phyloP scores from a whole-genome alignment of 495 filamentous ascomycete genomes.

The Aeminium ludgeri region DNA sequence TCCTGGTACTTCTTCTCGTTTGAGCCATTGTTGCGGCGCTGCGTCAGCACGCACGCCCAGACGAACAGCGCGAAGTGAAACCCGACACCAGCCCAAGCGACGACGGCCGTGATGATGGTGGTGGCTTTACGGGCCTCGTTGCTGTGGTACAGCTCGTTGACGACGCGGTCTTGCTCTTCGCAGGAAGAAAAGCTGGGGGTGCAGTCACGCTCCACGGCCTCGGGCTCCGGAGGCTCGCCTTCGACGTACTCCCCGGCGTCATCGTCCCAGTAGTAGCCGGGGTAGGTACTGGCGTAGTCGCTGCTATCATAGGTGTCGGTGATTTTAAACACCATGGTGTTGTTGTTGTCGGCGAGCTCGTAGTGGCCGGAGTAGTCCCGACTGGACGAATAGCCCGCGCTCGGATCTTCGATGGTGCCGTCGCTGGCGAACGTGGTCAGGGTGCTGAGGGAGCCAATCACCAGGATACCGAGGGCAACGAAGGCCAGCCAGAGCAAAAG shows the following conservation, averaged over 20 bases:
- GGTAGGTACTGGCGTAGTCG: not conserved
- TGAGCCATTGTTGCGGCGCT: slow-evolving; percentile 20
- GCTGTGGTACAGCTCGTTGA: slow-evolving; percentile 11
- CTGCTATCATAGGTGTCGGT: not conserved
- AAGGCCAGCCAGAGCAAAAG: slow-evolving; percentile 23
- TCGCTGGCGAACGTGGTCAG: slow-evolving; percentile 3
- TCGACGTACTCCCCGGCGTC: not conserved
- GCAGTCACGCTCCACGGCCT: not conserved
- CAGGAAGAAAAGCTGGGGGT: slow-evolving; percentile 2
- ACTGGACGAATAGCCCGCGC: not conserved
- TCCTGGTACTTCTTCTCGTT: slow-evolving; percentile 10
- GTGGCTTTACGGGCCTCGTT: not conserved
- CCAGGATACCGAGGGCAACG: slow-evolving; percentile 13
- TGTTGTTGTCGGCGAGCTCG: slow-evolving; percentile 11
- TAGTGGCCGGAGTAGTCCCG: slow-evolving; percentile 8
- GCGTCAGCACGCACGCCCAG: slow-evolving; percentile 24
- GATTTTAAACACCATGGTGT: slow-evolving; percentile 14
- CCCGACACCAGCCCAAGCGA: slow-evolving; percentile 12
- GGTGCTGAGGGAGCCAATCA: not conserved
- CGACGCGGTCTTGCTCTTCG: slow-evolving; percentile 11
- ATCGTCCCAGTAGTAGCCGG: not conserved
- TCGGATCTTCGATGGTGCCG: slow-evolving; percentile 5
- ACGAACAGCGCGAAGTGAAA: slow-evolving; percentile 23
- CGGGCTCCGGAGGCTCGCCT: not conserved
- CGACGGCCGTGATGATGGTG: not conserved